Base-by-base conservation (phyloP, 441 rosid species). In the Viola pubescens region DNA sequence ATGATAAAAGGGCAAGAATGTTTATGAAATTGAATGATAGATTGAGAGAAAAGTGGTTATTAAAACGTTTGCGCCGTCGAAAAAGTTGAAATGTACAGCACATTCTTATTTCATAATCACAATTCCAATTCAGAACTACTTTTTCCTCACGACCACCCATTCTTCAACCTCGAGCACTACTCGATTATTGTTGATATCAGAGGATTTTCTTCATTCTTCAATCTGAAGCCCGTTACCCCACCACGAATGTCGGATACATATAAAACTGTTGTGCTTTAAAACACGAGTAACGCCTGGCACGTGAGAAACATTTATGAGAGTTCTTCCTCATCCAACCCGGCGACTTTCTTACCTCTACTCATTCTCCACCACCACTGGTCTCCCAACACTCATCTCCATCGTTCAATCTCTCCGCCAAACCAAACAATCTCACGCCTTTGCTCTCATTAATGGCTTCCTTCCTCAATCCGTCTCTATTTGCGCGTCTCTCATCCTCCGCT, bases 401-500 rank as follows among this genome's bases (percentile, higher is more conserved):
- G 13, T 68, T 56, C 55, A 37, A 6, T 68, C 79, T 37, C 75
- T 81, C 12, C 52, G 13, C 62, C 83, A 62, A 50, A 70, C 70
- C 67, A 78, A 79, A 46, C 85, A 79, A 67, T 44, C 61, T 40
- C 87, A 79, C 58, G 77, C 83, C 61, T 66, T 68, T 34, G 81
- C 81, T 14, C 65, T 77, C 43, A 54, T 71, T 60, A 64, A 66
- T 56, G 82, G 80, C 19, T 51, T 73, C 51, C 81, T 81, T 48
- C 83, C 89, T 9, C 43, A 59, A 26, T 60, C 67, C 51, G 58
- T 81, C 43, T 70, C 87, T 39, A 69, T 81, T 7, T 77, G 73
- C 38, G 83, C 89, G 26, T 68, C 85, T 43, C 79, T 84, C 56
- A 79, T 84, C 44, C 79, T 84, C 66, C 73, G 80, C 39, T 84